These are phyloP conservation scores for Fusarium brachygibbosum DNA, from an alignment of 2,329 filamentous ascomycete genomes.

Conservation along the genomic window DNA sequence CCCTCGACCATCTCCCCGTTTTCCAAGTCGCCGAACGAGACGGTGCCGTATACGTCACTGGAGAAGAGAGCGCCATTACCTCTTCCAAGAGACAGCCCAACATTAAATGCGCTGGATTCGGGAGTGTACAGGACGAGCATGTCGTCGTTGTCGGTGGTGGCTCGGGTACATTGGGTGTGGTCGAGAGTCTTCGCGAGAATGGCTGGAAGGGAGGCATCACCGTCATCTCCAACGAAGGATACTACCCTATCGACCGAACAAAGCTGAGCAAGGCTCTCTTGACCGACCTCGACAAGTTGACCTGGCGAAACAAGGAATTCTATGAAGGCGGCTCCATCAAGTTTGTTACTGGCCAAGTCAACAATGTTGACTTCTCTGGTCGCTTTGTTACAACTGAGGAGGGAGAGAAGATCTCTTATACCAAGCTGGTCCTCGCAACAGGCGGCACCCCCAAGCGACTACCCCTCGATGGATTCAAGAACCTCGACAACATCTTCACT, in stretches of 20 bases:
- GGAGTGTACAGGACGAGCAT: constrained; percentile 67
- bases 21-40: constrained; percentile 87
- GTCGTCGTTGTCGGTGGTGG: constrained; percentile 92
- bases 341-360: constrained; percentile 75
- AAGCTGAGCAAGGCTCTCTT: constrained; percentile 96
- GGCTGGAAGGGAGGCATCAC: constrained; percentile 86
- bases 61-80: constrained; percentile 84
- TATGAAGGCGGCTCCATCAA: constrained; percentile 74
- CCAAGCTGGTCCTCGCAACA: constrained; percentile 90
- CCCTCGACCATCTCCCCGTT: constrained; percentile 84
- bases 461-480: constrained; percentile 87
- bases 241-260: constrained; percentile 90
- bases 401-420: constrained; percentile 80
- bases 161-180: constrained; percentile 82
- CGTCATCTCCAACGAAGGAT: constrained; percentile 85
- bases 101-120: constrained; percentile 73
- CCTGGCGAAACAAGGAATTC: constrained; percentile 81
- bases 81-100: constrained; percentile 79
- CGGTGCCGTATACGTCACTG: constrained; percentile 86
- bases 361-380: constrained; percentile 78
- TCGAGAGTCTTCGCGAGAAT: constrained; percentile 85
- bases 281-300: constrained; percentile 82
- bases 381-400: constrained; percentile 82
- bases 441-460: constrained; percentile 83
- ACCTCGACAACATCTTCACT: constrained; percentile 87